Base-by-base conservation (phyloP, 2,329 filamentous ascomycete species). In the Nectriaceae sp. region DNA sequence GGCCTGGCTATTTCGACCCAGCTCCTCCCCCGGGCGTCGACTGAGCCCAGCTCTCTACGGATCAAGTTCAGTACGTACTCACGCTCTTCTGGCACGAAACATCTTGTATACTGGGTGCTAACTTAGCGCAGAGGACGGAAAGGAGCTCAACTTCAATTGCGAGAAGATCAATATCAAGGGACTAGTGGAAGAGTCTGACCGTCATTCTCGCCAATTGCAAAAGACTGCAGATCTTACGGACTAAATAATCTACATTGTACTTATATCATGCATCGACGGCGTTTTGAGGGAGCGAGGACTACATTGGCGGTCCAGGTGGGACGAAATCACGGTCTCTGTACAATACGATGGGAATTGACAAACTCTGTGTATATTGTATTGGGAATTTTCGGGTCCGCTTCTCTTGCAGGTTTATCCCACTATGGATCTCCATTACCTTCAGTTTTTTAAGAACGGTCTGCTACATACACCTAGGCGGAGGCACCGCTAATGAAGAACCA, bases 401-500 rank as follows among this genome's bases (percentile, higher is more conserved):
- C 18, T 31, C 46, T 33, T 29, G 44, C 45, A 47, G 19, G 31
- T 24, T n/a, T 48, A 55, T 59, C 49, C 55, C 56, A 47, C 44
- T 52, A 52, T 19, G 49, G 50, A 44, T 33, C 46, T 44, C 40
- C 43, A 40, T 33, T 54, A 55, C 49, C 51, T 49, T 53, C 40
- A 42, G 40, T 31, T 39, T 4, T 40, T 11, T 31, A 48, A 54
- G 38, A 45, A 49, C 46, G 45, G 20, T 5, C 38, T 40, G 53
- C 22, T 52, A 50, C 20, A 40, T 40, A 40, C 55, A 49, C 64
- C 77, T 89, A 93, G 65, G 87, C 80, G 64, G 91, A 90, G 69
- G 94, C 94, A 75, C 94, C 94, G 73, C 91, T 96, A 76, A 99
- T 99, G 85, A 97, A 99, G 88, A 99, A 99, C 94, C 94, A 99